Evolutionary conservation across 1,284 basidiomycete genomes (phyloP), one percentile per base, ranked within the genome.

Genomic region (Leccinum solheimii): DNA sequence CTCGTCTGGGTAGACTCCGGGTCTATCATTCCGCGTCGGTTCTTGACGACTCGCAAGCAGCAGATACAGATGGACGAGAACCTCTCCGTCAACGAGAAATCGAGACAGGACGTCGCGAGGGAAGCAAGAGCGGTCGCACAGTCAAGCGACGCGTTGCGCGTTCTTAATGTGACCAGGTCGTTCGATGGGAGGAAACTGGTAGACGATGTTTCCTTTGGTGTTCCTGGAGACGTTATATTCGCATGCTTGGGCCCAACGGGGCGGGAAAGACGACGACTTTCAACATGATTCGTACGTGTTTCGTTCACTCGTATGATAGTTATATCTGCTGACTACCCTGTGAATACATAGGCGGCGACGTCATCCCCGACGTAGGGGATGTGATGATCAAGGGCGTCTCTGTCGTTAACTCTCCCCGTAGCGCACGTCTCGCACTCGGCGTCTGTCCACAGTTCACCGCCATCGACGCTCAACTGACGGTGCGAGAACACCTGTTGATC

Each of bases 381-480:
- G 82, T 91, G 4, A 68, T 82, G 56, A 87, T 93, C 67, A 81
- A 83, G 56, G 84, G 82, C 1, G 77, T 80, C 32, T 92, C 90
- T 1, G 84, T 90, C 40, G 77, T 89, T 21, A 76, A 78, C 27
- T 78, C 86, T 60, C 83, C 89, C 0, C 83, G 83, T 38, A 78
- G 75, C 4, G 88, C 91, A 32, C 81, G 88, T 52, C 80, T 87
- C 5, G 80, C 83, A 5, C 82, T 93, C 7, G 91, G 91, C 2
- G 89, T 93, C 48, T 92, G 90, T 69, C 91, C 91, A 0, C 91
- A 94, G 66, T 91, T 92, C 75, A 91, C 91, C 5, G 91, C 91
- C 0, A 90, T 93, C 61, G 92, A 93, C 64, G 78, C 84, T 5
- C 85, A 91, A 64, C 75, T 94, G 54, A 92, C 88, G 3, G 91